Base-by-base conservation (phyloP, 208 protist genomes). In the Wallacemonas rigidus region DNA sequence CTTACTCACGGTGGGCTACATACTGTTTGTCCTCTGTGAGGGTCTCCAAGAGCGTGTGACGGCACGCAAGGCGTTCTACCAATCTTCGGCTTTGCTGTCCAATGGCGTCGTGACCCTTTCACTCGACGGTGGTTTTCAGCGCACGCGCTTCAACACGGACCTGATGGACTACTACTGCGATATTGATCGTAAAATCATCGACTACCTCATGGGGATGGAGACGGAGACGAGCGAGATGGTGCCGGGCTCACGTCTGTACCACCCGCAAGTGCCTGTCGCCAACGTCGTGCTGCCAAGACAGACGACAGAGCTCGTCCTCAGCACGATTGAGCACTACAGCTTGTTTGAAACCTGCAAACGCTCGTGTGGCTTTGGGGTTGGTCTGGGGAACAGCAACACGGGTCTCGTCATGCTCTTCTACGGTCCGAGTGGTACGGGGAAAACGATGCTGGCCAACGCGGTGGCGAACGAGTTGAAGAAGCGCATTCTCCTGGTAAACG, bases 361-460 rank as follows among this genome's bases (percentile, higher is more conserved):
- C 55, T 53, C 55, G 47, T 92, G 91, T 76, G 92, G 90, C 43
- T 95, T 97, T 71, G 89, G 83, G 14, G 87, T 89, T 8, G 83
- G 85, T 45, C 69, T 97, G 9, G 92, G 92, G 11, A 75, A 48
- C 14, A 80, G 77, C 56, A 76, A 48, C 43, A 80, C 80, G 12
- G 92, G 93, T 5, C 79, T 98, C 38, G 91, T 96, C 14, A 86
- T 98, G 62, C 83, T 98, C 26, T 98, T 98, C 74, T 94, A 95
- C 72, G 95, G 95, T 2, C 91, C 91, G 9, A 94, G 85, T 71
- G 95, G 94, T 14, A 98, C 93, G 1, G 95, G 95, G 12, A 98
- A 98, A 76, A 98, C 95, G 47, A 97, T 98, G 93, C 81, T 97
- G 17, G 92, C 93, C 43, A 97, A 98, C 79, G 95, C 95, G 14